Percentiles rank a stretch among this genome's conserved stretches.
phyloP scores from a whole-genome alignment of 2,329 filamentous ascomycete genomes.

The Diplodia intermedia region DNA sequence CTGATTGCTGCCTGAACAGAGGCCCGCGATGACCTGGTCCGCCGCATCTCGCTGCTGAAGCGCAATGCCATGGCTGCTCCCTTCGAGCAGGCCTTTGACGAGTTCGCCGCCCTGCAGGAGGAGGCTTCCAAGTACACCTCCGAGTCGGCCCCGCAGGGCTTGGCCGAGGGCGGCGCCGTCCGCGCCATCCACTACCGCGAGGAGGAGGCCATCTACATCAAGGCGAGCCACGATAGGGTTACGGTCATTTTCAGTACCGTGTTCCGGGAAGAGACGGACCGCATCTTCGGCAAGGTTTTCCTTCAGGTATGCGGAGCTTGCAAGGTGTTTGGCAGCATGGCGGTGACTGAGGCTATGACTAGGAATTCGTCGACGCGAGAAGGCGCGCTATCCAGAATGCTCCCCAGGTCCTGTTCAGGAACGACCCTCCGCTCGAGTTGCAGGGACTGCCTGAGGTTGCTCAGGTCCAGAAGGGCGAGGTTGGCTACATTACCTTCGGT shows the following conservation, averaged over 20 bases:
- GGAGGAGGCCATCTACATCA: constrained; percentile 98
- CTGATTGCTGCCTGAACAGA: constrained; percentile 60
- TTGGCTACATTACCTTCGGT: constrained; percentile 99
- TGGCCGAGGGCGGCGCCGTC: constrained; percentile 86
- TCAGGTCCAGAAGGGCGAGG: constrained; percentile 74
- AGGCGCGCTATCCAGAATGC: constrained; percentile 97
- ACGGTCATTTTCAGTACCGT: constrained; percentile 99
- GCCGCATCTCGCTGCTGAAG: constrained; percentile 88
- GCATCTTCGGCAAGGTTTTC: constrained; percentile 97
- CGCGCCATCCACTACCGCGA: constrained; percentile 98
- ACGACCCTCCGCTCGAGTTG: constrained; percentile 90
- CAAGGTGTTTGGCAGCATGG: background rate
- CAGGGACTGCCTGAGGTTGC: constrained; percentile 85
- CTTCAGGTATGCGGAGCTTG: constrained; percentile 64
- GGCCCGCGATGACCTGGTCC: constrained; percentile 83
- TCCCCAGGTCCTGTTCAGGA: constrained; percentile 94
- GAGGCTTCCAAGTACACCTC: constrained; percentile 91
- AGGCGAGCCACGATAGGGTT: constrained; percentile 94
- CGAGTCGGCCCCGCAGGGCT: constrained; percentile 90
- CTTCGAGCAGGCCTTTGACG: constrained; percentile 95
- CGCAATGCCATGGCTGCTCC: constrained; percentile 98
- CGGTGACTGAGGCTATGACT: constrained; percentile 37
- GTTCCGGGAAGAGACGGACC: constrained; percentile 96
- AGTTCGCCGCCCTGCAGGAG: constrained; percentile 84
- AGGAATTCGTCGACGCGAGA: constrained; percentile 94